These are phyloP conservation scores for Amborella trichopoda DNA, from an alignment of 164 flowering plant species.

Conservation along the genomic window DNA sequence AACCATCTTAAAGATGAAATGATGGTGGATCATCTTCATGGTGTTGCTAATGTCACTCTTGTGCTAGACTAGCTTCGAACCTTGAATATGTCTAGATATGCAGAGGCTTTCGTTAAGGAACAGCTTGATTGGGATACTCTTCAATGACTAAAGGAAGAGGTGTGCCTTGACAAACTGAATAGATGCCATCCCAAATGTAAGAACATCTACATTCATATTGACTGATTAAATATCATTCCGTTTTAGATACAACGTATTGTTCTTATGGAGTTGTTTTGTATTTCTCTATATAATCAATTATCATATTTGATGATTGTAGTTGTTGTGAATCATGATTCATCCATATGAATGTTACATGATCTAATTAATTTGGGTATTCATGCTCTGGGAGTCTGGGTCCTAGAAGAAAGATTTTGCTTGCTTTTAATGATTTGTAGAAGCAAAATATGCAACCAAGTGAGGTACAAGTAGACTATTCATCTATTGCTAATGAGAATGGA, in stretches of 20 bases:
- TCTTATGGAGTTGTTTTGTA: no score
- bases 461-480: conserved; percentile 12
- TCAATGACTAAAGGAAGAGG: conserved; percentile 88
- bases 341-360: no score
- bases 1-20: conserved; percentile 7
- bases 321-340: no score
- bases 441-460: conserved; percentile 8
- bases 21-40: conserved; percentile 10
- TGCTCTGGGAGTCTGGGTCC: conserved; percentile 96
- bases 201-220: no score
- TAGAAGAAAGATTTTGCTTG: conserved; percentile 69
- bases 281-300: no score
- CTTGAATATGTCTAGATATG: conserved; percentile 58
- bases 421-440: conserved; percentile 44
- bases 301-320: no score
- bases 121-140: conserved; percentile 87
- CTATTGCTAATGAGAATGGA: conserved; percentile 16
- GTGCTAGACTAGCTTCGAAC: conserved; percentile 52
- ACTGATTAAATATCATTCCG: no score
- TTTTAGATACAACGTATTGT: no score
- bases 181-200: no score
- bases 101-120: conserved; percentile 49
- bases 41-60: conserved; percentile 32
- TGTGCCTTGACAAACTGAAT: conserved; percentile 8
- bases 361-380: conserved; percentile 56